phyloP scores from a whole-genome alignment of 495 filamentous ascomycete species.

The Jackrogersella multiformis region DNA sequence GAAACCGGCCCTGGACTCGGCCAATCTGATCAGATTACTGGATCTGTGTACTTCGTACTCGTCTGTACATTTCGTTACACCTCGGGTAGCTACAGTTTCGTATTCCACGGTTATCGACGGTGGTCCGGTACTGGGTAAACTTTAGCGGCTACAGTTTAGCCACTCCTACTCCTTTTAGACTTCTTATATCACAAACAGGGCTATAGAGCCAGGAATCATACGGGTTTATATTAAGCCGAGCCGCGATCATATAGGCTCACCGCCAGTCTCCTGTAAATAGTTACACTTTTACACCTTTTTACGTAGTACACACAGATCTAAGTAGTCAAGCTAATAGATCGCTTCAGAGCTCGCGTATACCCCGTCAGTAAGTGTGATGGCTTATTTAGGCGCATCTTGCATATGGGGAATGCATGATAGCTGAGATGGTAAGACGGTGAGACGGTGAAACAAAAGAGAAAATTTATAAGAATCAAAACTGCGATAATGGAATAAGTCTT shows the following conservation, averaged over 20 bases:
- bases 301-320: too few species aligned
- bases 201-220: too few species aligned
- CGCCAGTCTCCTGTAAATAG: too few species aligned
- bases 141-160: constrained; percentile 1
- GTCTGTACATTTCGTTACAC: constrained; percentile 14
- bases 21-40: constrained; percentile 19
- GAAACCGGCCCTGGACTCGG: constrained; percentile 26
- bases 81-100: background rate
- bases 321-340: too few species aligned
- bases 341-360: too few species aligned
- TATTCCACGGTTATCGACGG: background rate
- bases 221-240: too few species aligned
- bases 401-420: background rate
- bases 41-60: background rate
- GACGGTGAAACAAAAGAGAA: constrained; percentile 1
- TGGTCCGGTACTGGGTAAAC: too few species aligned
- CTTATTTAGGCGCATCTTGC: too few species aligned
- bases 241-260: too few species aligned
- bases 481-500: background rate
- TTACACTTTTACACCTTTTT: too few species aligned
- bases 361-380: too few species aligned
- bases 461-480: background rate
- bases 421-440: background rate
- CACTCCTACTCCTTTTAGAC: background rate
- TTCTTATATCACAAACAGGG: background rate